phyloP scores from a whole-genome alignment of 768 basidiomycete species.

The Fomitopsis pulvina region DNA sequence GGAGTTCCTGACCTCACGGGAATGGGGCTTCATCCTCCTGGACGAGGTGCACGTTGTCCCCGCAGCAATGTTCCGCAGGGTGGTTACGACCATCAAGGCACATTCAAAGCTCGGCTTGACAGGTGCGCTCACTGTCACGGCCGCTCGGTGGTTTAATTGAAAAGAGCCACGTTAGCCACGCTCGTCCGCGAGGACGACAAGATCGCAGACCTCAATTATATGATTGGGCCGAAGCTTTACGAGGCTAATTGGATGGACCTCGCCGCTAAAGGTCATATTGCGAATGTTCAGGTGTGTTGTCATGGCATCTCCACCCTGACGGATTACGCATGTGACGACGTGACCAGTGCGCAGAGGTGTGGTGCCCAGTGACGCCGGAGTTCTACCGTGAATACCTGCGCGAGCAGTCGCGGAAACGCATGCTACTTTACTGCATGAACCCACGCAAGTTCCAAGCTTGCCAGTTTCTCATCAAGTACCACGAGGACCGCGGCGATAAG shows the following conservation, averaged over 20 bases:
- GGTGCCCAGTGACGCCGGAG: conserved; percentile 99
- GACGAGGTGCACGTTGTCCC: conserved; percentile 99
- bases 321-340: neutral
- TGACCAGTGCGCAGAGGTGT: conserved; percentile 92
- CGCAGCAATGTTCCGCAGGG: conserved; percentile 96
- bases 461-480: conserved; percentile 97
- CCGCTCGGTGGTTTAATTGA: neutral
- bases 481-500: conserved; percentile 96
- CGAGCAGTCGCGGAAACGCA: conserved; percentile 87
- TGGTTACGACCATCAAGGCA: conserved; percentile 97
- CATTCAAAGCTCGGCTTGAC: conserved; percentile 98
- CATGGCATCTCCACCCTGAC: neutral
- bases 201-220: conserved; percentile 96
- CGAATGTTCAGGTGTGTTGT: conserved; percentile 88
- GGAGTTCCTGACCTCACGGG: conserved; percentile 96
- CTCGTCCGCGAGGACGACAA: conserved; percentile 99
- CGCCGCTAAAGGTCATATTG: conserved; percentile 98
- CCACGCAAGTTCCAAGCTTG: conserved; percentile 99
- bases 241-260: conserved; percentile 99
- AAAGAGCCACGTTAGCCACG: conserved; percentile 57
- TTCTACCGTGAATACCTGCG: conserved; percentile 97
- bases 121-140: conserved; percentile 43
- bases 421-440: conserved; percentile 99
- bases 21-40: conserved; percentile 97
- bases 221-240: conserved; percentile 99